A percentile compares a stretch with the other conserved stretches of the same genome.
These are phyloP conservation scores for Leucosporidium yakuticum DNA, from an alignment of 768 basidiomycete genomes.

Conservation along the genomic window DNA sequence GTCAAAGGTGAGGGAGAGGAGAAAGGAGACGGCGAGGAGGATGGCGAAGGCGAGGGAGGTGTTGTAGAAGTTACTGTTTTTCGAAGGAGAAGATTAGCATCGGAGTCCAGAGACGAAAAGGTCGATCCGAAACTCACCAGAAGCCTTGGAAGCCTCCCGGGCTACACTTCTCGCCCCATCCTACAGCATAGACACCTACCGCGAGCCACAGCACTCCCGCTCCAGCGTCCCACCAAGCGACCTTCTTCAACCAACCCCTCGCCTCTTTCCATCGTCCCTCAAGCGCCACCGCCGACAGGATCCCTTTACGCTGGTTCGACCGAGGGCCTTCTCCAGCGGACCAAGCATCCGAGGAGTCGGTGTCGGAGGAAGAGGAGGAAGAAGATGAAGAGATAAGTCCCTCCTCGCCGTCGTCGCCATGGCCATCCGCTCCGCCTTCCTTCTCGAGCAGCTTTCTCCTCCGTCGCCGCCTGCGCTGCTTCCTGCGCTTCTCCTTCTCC, in stretches of 20 bases:
- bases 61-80: slow-evolving; percentile 16
- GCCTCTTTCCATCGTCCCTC: not conserved
- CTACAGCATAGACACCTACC: not conserved
- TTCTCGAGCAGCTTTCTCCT: not conserved
- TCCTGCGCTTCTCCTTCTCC: not conserved
- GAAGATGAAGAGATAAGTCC: not conserved
- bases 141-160: slow-evolving; percentile 1
- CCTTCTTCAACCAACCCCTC: not conserved
- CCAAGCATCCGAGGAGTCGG: slow-evolving; percentile 1
- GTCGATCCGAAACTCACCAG: slow-evolving; percentile 7
- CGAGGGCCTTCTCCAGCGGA: not conserved
- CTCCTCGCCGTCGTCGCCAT: not conserved
- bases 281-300: slow-evolving; percentile 4
- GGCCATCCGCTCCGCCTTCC: not conserved
- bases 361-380: slow-evolving; percentile 2
- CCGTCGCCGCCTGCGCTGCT: not conserved
- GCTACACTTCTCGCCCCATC: slow-evolving; percentile 1
- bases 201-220: slow-evolving; percentile 1
- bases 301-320: not conserved
- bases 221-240: not conserved
- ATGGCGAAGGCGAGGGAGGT: slow-evolving; percentile 12
- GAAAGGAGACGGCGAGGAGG: not conserved
- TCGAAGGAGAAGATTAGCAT: no score
- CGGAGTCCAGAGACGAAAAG: no score
- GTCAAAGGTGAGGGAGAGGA: slow-evolving; percentile 1